Evolutionary conservation across 2,329 filamentous ascomycete genomes (phyloP).

Genomic region (Keithomyces neogunnii): DNA sequence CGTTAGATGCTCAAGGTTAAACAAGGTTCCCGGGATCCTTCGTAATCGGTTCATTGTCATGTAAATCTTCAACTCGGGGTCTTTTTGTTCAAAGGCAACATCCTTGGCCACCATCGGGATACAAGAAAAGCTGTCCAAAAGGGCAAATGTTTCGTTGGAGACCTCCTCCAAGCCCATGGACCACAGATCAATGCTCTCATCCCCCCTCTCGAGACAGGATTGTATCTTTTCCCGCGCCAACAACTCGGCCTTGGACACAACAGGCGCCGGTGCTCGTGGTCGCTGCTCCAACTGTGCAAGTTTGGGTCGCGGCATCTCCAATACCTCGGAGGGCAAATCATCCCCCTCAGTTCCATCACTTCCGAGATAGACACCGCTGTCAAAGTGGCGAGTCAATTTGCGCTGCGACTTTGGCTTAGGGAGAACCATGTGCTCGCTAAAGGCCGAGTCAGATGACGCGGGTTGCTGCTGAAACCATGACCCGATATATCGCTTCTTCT

Average conservation of each 20-base stretch:
- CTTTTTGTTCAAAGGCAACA: slow-evolving; percentile 50
- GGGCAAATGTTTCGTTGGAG: slow-evolving; percentile 47
- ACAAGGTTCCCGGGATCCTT: slow-evolving; percentile 50
- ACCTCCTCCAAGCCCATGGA: slow-evolving; percentile 44
- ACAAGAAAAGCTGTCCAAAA: slow-evolving; percentile 44
- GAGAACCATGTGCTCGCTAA: slow-evolving; percentile 28
- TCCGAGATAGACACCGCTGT: slow-evolving; percentile 63
- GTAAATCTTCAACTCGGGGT: slow-evolving; percentile 52
- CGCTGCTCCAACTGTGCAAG: slow-evolving; percentile 29
- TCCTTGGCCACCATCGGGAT: slow-evolving; percentile 46
- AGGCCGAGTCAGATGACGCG: slow-evolving; percentile 39
- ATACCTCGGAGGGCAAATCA: slow-evolving; percentile 22
- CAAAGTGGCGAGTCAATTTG: slow-evolving; percentile 48
- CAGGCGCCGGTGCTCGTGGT: slow-evolving; percentile 12
- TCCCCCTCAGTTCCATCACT: slow-evolving; percentile 46
- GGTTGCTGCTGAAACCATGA: slow-evolving; percentile 59
- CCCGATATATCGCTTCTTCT: slow-evolving; percentile 56
- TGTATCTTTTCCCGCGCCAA: slow-evolving; percentile 38
- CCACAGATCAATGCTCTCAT: slow-evolving; percentile 54
- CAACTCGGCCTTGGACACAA: slow-evolving; percentile 32
- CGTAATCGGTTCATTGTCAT: slow-evolving; percentile 51
- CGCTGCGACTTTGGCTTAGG: slow-evolving; percentile 33
- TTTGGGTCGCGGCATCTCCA: slow-evolving; percentile 24
- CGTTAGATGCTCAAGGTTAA: slow-evolving; percentile 52
- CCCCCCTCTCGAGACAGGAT: slow-evolving; percentile 47